Evolutionary conservation across 148 eudicot genomes (phyloP).

Genomic region (Rhododendron molle): DNA sequence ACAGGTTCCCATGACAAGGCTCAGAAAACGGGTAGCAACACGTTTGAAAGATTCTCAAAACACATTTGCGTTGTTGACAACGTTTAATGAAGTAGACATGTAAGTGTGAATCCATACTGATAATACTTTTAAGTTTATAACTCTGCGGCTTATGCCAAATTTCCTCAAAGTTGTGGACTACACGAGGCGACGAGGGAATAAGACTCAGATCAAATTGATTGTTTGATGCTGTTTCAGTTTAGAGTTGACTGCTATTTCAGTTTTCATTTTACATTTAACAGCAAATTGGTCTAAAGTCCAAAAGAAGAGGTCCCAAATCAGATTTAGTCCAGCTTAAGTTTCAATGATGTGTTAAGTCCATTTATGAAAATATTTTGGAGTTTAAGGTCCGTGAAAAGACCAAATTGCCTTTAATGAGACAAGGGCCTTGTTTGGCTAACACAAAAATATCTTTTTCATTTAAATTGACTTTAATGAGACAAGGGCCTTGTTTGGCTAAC

Average conservation of each 20-base stretch:
- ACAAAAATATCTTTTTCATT: too few relatives aligned
- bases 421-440: too few relatives aligned
- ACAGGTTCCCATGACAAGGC: constrained; percentile 97
- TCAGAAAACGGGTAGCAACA: constrained; percentile 88
- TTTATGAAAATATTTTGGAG: too few relatives aligned
- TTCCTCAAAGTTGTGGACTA: neutral
- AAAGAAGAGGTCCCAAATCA: too few relatives aligned
- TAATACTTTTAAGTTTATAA: neutral
- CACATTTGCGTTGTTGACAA: constrained; percentile 92
- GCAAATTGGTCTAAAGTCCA: too few relatives aligned
- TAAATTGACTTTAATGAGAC: too few relatives aligned
- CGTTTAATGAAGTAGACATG: constrained; percentile 96
- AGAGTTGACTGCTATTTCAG: neutral
- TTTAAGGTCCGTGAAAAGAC: too few relatives aligned
- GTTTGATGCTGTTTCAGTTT: neutral
- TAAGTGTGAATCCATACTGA: constrained; percentile 27
- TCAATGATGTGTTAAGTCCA: too few relatives aligned
- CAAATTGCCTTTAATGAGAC: too few relatives aligned
- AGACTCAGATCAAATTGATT: neutral
- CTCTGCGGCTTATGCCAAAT: neutral
- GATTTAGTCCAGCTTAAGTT: too few relatives aligned
- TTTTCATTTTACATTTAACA: neutral
- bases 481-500: too few relatives aligned
- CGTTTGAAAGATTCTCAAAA: constrained; percentile 95
- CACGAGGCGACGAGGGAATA: constrained; percentile 7